A percentile compares a stretch with the other conserved stretches of the same genome.
These are phyloP conservation scores for Musa balbisiana DNA, from an alignment of 202 grass and related monocot genomes.

Conservation along the genomic window DNA sequence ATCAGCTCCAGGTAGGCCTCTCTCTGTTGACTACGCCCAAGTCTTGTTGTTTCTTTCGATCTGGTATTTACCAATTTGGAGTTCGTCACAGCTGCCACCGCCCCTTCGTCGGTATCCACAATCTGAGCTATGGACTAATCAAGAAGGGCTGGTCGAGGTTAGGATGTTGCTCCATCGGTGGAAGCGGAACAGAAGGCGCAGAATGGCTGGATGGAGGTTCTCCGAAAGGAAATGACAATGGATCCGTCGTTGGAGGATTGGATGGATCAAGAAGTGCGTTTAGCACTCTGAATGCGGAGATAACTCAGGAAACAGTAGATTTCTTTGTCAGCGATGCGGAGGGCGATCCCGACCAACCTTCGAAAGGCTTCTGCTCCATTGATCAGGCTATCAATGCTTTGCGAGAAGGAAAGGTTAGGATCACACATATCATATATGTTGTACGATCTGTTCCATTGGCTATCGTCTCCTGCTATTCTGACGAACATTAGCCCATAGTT, in stretches of 20 bases:
- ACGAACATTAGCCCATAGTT: neutral
- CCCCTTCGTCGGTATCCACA: slow-evolving; percentile 29
- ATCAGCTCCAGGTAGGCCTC: slow-evolving; percentile 37
- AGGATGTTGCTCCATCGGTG: slow-evolving; percentile 41
- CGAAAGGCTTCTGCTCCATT: slow-evolving; percentile 62
- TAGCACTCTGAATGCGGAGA: slow-evolving; percentile 60
- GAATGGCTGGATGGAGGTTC: slow-evolving; percentile 31
- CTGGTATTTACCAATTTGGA: slow-evolving; percentile 2
- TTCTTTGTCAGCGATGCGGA: slow-evolving; percentile 91
- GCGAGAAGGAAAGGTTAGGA: slow-evolving; percentile 59
- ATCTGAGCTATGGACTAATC: slow-evolving; percentile 43
- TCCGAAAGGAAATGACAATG: slow-evolving; percentile 47
- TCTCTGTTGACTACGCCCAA: neutral
- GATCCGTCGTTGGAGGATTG: slow-evolving; percentile 38
- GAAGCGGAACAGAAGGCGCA: slow-evolving; percentile 22
- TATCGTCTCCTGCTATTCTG: neutral
- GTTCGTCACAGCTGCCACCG: slow-evolving; percentile 47
- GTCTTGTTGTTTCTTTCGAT: neutral
- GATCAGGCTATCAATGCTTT: slow-evolving; percentile 62
- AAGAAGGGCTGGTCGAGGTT: slow-evolving; percentile 49
- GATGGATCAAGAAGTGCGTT: slow-evolving; percentile 38
- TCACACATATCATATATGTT: slow-evolving; percentile 7
- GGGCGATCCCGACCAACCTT: slow-evolving; percentile 73
- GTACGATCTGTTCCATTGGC: neutral
- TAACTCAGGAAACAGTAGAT: slow-evolving; percentile 72